phyloP scores from a whole-genome alignment of 257 asterid species.

The Apocynum venetum region DNA sequence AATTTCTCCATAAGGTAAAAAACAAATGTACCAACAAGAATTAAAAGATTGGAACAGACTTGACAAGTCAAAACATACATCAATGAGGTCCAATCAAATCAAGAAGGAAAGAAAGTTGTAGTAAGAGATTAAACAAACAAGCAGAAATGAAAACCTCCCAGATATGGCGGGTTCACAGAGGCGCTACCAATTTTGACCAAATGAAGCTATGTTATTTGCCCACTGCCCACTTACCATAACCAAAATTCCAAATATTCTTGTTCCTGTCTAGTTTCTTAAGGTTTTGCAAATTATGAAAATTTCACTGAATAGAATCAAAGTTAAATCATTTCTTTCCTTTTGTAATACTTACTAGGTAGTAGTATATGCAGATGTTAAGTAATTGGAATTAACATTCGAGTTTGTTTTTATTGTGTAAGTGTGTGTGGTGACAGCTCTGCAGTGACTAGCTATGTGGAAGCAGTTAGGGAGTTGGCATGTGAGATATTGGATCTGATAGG shows the following conservation, averaged over 20 bases:
- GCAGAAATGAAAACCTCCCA: slow-evolving; percentile 26
- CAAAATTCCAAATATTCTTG: too few species aligned
- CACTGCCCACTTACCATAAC: too few species aligned
- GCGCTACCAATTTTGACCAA: slow-evolving; percentile 7
- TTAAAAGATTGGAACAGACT: slow-evolving; percentile 13
- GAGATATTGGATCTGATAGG: slow-evolving; percentile 57
- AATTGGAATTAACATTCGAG: background rate
- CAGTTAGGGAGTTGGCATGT: slow-evolving; percentile 57
- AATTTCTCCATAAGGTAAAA: background rate
- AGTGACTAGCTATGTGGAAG: slow-evolving; percentile 48
- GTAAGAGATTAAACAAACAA: background rate
- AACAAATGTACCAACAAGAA: slow-evolving; percentile 1
- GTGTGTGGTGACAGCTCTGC: slow-evolving; percentile 36
- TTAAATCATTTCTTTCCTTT: too few species aligned
- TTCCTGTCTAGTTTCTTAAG: too few species aligned
- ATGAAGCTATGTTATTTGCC: slow-evolving; percentile 4
- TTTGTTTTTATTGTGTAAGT: background rate
- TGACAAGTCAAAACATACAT: slow-evolving; percentile 23
- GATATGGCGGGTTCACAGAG: slow-evolving; percentile 22
- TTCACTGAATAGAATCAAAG: too few species aligned
- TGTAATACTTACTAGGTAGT: too few species aligned
- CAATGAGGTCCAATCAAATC: slow-evolving; percentile 35
- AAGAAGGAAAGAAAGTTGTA: background rate
- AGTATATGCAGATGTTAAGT: too few species aligned
- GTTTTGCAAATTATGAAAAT: too few species aligned